Evolutionary conservation across 805 yeast genomes (phyloP), one percentile per base, ranked within the genome.

Genomic region (Monosporozyma servazzii): DNA sequence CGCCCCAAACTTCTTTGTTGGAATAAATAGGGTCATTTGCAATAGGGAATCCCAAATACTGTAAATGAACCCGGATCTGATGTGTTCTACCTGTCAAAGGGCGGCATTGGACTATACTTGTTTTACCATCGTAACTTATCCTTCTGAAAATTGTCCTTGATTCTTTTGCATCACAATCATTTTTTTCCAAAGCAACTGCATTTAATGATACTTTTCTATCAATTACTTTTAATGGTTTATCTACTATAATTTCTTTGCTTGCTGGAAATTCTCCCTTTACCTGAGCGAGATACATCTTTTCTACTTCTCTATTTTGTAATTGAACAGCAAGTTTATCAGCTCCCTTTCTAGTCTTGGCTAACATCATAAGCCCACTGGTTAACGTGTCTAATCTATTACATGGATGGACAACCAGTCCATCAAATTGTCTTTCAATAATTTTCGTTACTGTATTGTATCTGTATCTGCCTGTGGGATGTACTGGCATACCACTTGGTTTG

Each of bases 71-170:
- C 54, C 99, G 73, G 48, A 93, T 89, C 65, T 91, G 99, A 66
- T 91, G 99, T 0, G 97, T 88, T 62, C 99, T 75, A 0, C 99
- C 99, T 0, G 99, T 91, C 17, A 77, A 70, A 1, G 99, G 99
- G 56, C 73, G 77, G 67, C 98, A 91, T 54, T 80, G 74, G 3
- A 93, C 96, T 27, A 93, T 75, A 80, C 66, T 66, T 18, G 60
- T 72, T 58, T 75, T 62, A 1, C 85, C 78, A 67, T 90, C 88
- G 61, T 76, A 86, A n/a, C 86, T 76, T 0, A 86, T 69, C 47
- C 86, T 73, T 52, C 66, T 71, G 68, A 91, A 93, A 13, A 72
- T 65, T 0, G 99, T 93, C 48, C 68, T 76, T 6, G 97, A 90
- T 17, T 79, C 81, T 60, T 86, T 88, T 1, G 73, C 74, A 20